Evolutionary conservation across 176 grass and related monocot genomes (phyloP).

Genomic region (Carex myosuroides): DNA sequence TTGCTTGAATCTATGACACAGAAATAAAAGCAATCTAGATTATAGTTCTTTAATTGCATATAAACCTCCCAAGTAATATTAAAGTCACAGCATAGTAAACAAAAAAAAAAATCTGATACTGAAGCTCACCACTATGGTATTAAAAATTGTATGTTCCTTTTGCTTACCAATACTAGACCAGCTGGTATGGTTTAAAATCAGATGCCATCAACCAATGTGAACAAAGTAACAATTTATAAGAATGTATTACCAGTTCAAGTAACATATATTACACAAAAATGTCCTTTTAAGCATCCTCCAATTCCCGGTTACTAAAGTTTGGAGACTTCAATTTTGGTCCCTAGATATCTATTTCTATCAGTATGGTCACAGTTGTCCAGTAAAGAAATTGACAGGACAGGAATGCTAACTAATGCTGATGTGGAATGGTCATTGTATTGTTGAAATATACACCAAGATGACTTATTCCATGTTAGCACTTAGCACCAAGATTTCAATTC

Average conservation of each 20-base stretch:
- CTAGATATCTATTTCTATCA: neutral
- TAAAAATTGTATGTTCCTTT: neutral
- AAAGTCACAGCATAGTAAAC: neutral
- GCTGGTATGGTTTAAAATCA: neutral
- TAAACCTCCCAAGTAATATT: neutral
- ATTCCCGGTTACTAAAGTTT: neutral
- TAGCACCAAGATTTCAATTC: neutral
- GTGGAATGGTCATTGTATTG: neutral
- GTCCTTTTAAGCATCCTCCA: neutral
- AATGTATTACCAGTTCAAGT: neutral
- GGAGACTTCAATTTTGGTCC: neutral
- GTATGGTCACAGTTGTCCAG: neutral
- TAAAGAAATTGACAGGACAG: neutral
- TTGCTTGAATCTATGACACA: conserved; percentile 52
- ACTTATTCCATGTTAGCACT: neutral
- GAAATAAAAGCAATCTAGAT: conserved; percentile 4
- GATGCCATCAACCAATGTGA: neutral
- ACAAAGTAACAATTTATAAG: neutral
- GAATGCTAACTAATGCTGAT: neutral
- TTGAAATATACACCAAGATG: neutral
- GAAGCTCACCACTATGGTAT: neutral
- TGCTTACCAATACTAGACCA: neutral
- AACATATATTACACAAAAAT: neutral
- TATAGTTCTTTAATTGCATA: neutral
- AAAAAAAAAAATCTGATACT: neutral